Base-by-base conservation (phyloP, 352 stramenopile species). In the Globisporangium nunn region DNA sequence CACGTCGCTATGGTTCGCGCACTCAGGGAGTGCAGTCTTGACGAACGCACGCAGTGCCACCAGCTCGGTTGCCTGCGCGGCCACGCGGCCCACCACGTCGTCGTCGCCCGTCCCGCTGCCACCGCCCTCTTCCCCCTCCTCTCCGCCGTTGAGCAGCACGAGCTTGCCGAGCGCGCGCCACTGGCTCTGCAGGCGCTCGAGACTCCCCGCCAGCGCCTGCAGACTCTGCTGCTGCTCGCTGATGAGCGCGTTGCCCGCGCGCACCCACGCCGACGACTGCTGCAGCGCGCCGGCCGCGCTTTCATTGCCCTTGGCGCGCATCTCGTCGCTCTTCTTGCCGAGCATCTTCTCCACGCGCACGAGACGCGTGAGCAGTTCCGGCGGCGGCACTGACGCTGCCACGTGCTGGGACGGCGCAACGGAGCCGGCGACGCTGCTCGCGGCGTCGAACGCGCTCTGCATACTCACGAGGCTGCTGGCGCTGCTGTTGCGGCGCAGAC, bases 271-370 rank as follows among this genome's bases (percentile, higher is more conserved):
- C 8, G 81, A 73, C 18, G 78, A 78, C 53, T 89, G 77, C 51
- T 71, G 62, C 45, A 91, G 73, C 58, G 77, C 70, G 15, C 67
- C 55, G 23, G 71, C 70, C 14, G 81, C 81, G 17, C 55, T 61
- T 23, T 81, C 73, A 57, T 89, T 91, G 30, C 77, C 74, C 56
- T 89, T 91, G 15, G 50, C 43, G 56, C 70, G 71, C 78, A 91
- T 88, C 56, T 91, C 81, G n/a, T 85, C 74, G 61, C 78, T 75
- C 65, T 91, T 91, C 57, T 87, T 87, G 31, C 50, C 60, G 50
- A 91, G 59, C 71, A 88, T 81, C 37, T 58, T 55, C 54, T 81
- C 72, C 28, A 91, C 81, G 37, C 60, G 54, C 28, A 54, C 33
- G 10, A 91, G 64, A 2, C 66, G 67, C 44, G 52, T 23, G 14